Percentiles rank a stretch among this genome's conserved stretches.
Evolutionary conservation across 2,329 filamentous ascomycete genomes (phyloP).

Genomic region (Arthrobotrys musiformis): DNA sequence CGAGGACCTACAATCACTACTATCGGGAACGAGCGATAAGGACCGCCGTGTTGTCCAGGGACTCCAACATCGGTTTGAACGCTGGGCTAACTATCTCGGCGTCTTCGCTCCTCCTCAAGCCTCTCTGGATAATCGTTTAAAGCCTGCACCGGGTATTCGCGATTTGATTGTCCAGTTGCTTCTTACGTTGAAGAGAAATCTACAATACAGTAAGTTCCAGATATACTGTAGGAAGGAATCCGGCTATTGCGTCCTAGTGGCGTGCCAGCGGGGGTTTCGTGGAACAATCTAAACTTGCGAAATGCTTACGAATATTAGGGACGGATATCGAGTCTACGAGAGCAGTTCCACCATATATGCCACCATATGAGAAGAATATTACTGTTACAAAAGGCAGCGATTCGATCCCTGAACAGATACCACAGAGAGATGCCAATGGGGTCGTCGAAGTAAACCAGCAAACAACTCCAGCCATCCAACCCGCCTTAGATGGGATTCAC

Average conservation of each 20-base stretch:
- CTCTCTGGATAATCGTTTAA: conserved; percentile 14
- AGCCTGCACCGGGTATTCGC: not conserved
- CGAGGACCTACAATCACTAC: conserved; percentile 2
- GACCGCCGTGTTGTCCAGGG: conserved; percentile 4
- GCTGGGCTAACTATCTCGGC: conserved; percentile 15
- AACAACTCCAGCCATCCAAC: not conserved
- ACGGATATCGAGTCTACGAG: no score
- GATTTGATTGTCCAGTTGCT: conserved; percentile 17
- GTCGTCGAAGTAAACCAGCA: no score
- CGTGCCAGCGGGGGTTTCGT: no score
- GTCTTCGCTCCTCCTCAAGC: conserved; percentile 18
- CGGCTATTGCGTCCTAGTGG: no score
- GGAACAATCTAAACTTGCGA: no score
- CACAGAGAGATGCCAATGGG: no score
- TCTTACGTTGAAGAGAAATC: conserved; percentile 4
- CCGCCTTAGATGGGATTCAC: not conserved
- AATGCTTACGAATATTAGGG: no score
- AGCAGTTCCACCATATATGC: no score
- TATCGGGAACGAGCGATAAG: not conserved
- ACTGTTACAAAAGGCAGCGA: no score
- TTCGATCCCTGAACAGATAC: no score
- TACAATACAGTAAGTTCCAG: conserved; percentile 7
- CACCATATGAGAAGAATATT: no score
- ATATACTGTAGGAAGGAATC: no score
- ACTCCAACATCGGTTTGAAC: conserved; percentile 19